Percentiles rank a stretch among this genome's conserved stretches.
Conservation (phyloP, 2,329 filamentous ascomycete species). For the Fusarium dlaminii region DNA sequence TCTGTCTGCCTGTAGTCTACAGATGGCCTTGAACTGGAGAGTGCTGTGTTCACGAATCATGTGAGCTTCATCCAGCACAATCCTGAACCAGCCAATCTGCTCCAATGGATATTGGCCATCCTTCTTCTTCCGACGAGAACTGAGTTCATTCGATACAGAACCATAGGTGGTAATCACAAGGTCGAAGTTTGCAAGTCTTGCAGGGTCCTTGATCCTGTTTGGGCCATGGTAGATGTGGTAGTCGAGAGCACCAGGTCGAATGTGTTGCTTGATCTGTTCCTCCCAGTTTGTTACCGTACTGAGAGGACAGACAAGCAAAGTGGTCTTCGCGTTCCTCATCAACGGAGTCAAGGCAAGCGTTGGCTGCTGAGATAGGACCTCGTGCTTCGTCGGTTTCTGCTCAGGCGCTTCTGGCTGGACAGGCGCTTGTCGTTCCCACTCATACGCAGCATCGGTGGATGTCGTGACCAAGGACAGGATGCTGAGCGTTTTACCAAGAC, state of each 20-base stretch:
- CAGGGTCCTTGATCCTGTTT: conserved; percentile 74
- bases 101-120: conserved; percentile 72
- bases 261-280: conserved; percentile 86
- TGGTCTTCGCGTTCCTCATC: conserved; percentile 77
- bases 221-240: conserved; percentile 90
- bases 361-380: conserved; percentile 48
- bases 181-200: conserved; percentile 77
- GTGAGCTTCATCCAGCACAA: conserved; percentile 94
- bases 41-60: conserved; percentile 89
- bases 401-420: conserved; percentile 57
- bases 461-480: conserved; percentile 80
- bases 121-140: conserved; percentile 69
- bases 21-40: conserved; percentile 85
- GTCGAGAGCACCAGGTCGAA: conserved; percentile 70
- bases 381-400: conserved; percentile 49
- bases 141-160: conserved; percentile 83
- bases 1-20: conserved; percentile 78
- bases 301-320: conserved; percentile 86
- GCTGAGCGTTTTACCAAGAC: conserved; percentile 86
- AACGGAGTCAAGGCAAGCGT: conserved; percentile 61
- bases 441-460: conserved; percentile 68
- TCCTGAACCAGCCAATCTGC: conserved; percentile 89
- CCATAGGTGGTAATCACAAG: conserved; percentile 94
- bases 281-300: conserved; percentile 96
- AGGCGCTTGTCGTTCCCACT: conserved; percentile 68